Conservation (phyloP, 139 green algal genomes). For the Pseudopediastrum boryanum region DNA sequence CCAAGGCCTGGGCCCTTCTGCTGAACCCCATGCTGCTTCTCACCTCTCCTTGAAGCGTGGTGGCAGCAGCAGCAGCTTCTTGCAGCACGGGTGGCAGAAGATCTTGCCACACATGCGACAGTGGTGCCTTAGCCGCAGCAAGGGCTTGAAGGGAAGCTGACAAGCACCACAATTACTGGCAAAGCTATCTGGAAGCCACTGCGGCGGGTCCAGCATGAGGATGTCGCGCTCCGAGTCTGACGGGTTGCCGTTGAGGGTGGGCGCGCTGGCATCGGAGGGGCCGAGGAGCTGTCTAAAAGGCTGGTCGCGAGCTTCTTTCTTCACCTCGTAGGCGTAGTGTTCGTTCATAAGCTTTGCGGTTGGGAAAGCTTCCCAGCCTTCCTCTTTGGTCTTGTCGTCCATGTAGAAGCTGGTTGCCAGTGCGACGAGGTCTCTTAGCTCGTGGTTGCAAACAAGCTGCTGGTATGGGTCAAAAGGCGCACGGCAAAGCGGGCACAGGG, state of each 20-base stretch:
- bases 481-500: slow-evolving; percentile 72
- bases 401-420: slow-evolving; percentile 63
- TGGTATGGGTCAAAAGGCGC: slow-evolving; percentile 48
- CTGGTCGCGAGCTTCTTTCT: neutral
- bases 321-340: slow-evolving; percentile 42
- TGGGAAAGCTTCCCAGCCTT: slow-evolving; percentile 75
- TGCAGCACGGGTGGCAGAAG: slow-evolving; percentile 76
- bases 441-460: slow-evolving; percentile 52
- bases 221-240: slow-evolving; percentile 45
- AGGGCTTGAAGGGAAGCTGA: slow-evolving; percentile 62
- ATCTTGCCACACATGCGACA: slow-evolving; percentile 78
- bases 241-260: slow-evolving; percentile 21
- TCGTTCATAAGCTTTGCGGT: slow-evolving; percentile 40
- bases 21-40: neutral
- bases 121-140: slow-evolving; percentile 73
- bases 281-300: neutral
- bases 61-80: slow-evolving; percentile 72
- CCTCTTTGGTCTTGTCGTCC: slow-evolving; percentile 49
- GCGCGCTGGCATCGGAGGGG: neutral
- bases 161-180: slow-evolving; percentile 34
- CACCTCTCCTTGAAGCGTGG: slow-evolving; percentile 69
- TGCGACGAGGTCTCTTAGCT: slow-evolving; percentile 65
- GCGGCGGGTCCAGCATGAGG: slow-evolving; percentile 69
- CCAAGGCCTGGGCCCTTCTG: no score
- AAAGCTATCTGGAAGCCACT: slow-evolving; percentile 77